Base-by-base conservation (phyloP, 2,329 filamentous ascomycete species). In the Dactylonectria estremocensis region DNA sequence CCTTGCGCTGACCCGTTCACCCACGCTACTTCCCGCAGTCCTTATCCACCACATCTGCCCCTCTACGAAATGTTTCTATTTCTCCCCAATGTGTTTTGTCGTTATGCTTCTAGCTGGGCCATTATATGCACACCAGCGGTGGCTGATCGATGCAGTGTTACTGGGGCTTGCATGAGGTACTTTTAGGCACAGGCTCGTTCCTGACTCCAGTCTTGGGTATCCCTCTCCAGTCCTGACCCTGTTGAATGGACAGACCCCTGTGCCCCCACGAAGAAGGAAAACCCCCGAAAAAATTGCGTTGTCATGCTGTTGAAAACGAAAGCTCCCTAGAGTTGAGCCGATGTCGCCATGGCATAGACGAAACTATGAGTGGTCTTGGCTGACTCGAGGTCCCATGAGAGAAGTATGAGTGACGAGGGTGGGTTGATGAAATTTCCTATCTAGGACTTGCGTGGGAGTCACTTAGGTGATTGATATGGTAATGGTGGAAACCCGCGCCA, bases 381-480 rank as follows among this genome's bases (percentile, higher is more conserved):
- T 50, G 48, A 28, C 10, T n/a, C 5, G 14, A 28, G 22, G n/a
- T 28, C 10, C 10, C n/a, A 37, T 20, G n/a, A 22, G 50, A 22
- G 9, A 7, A 8, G n/a, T 35, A 18, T 33, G 14, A 22, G 50
- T 11, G 49, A 28, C 28, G 49, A 20, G 45, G 43, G 60, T 50
- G 54, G 33, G 54, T 61, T 49, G 48, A 14, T 46, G 18, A 20
- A 35, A 43, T 67, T 69, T 62, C 66, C 66, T 61, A 53, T 64
- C 61, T 62, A 10, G 56, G 66, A 37, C 22, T 49, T 18, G 61
- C 52, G 55, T 63, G 53, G 40, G 66, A 72, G 69, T 60, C 69
- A 71, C 65, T 74, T 74, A 68, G 69, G 73, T 67, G 73, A 75
- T 75, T 75, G 69, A 74, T 64, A 63, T 62, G 56, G 69, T 68